Conservation (phyloP, 2,329 filamentous ascomycete genomes). For the Colletotrichum spaethianum region DNA sequence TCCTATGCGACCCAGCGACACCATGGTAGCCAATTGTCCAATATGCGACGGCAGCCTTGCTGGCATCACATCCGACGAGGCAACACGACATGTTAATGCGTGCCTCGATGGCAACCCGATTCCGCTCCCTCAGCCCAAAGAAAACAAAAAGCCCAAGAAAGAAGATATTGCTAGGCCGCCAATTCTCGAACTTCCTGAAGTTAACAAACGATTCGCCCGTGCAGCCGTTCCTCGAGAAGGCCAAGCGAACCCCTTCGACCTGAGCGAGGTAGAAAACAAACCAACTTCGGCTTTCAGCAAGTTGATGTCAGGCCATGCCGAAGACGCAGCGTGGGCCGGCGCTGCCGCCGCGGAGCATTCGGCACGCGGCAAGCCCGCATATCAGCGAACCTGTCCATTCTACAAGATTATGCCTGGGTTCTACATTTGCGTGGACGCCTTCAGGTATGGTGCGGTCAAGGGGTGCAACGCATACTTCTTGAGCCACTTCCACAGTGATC, state of each 20-base stretch:
- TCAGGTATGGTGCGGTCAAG: conserved; percentile 93
- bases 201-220: conserved; percentile 74
- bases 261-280: conserved; percentile 57
- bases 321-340: conserved; percentile 90
- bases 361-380: conserved; percentile 87
- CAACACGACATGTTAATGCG: conserved; percentile 88
- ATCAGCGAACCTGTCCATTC: conserved; percentile 93
- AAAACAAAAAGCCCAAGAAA: conserved; percentile 27
- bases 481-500: conserved; percentile 98
- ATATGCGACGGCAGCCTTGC: conserved; percentile 79
- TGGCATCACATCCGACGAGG: conserved; percentile 75
- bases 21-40: conserved; percentile 72
- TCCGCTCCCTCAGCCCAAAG: conserved; percentile 60
- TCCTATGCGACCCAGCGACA: conserved; percentile 47
- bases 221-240: conserved; percentile 82
- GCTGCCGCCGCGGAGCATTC: conserved; percentile 85
- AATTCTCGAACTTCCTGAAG: conserved; percentile 54
- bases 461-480: conserved; percentile 96
- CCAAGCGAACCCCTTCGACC: conserved; percentile 82
- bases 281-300: conserved; percentile 86
- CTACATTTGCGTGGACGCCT: conserved; percentile 94
- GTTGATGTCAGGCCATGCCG: conserved; percentile 92
- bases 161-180: conserved; percentile 23
- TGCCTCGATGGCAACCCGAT: conserved; percentile 88
- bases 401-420: conserved; percentile 98